Base-by-base conservation (phyloP, 306 rosid genomes). In the Hylodesmum podocarpum region DNA sequence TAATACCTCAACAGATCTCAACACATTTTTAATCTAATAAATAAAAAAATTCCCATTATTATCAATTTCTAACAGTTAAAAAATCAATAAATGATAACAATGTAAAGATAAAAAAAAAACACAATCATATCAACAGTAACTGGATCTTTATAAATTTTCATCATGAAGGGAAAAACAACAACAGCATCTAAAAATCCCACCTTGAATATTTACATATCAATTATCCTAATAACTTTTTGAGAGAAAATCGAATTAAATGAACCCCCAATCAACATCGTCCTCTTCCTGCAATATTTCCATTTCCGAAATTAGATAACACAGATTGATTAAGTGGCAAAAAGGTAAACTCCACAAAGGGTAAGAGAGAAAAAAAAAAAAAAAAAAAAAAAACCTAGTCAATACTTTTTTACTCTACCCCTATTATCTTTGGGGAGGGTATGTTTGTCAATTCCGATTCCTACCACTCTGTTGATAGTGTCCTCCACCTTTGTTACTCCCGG, bases 121-220 rank as follows among this genome's bases (percentile, higher is more conserved):
- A 25, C 54, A 65, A 33, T 37, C 25, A 41, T 78, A 70, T 75
- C 57, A 71, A 50, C 73, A 83, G 5, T 8, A 70, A 71, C 68
- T 34, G 27, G 41, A 72, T 24, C 67, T 29, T 31, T 53, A 53
- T 5, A 13, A 55, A 24, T 44, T 55, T 13, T 34, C 29, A 41
- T 21, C 22, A 44, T 19, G 8, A 16, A 7, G 11, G 29, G 36
- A 63, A 34, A 7, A 33, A 24, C 77, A 64, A 2, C 70, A 65
- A 12, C 22, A 72, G 24, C 34, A 34, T 31, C 55, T 64, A 31
- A 78, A 76, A 78, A 62, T 33, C 80, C 24, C 75, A 53, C 67
- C 29, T 16, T 19, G 47, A 57, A 12, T 86, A 87, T 88, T 82
- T 91, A 88, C 93, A 91, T 61, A n/a, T 36, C 80, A 78, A 68